Percentiles rank a stretch among this genome's conserved stretches.
These are phyloP conservation scores for Pichia cabralensis DNA, from an alignment of 805 yeast genomes.

Conservation along the genomic window DNA sequence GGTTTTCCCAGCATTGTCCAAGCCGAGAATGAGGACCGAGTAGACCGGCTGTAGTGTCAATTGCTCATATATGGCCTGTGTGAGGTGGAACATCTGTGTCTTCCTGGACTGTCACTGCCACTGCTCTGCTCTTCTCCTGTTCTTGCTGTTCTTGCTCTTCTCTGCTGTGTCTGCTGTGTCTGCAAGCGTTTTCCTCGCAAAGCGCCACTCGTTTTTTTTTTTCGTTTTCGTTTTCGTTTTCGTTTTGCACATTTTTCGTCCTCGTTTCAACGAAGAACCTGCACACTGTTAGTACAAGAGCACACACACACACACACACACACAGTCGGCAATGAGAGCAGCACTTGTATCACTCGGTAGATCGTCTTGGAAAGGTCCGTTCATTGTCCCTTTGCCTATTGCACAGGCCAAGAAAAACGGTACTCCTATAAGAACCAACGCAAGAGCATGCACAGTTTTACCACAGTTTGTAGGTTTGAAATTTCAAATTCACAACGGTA, in stretches of 20 bases:
- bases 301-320: too few relatives aligned
- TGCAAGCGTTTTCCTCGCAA: too few relatives aligned
- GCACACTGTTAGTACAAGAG: too few relatives aligned
- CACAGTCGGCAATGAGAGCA: conserved; percentile 32
- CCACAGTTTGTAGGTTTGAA: conserved; percentile 94
- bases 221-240: too few relatives aligned
- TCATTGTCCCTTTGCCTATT: conserved; percentile 89
- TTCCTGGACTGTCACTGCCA: too few relatives aligned
- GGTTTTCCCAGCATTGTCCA: conserved; percentile 95
- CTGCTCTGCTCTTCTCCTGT: too few relatives aligned
- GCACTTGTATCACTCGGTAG: conserved; percentile 34
- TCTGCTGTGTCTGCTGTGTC: too few relatives aligned
- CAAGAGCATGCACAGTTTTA: conserved; percentile 85
- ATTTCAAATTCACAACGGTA: conserved; percentile 94
- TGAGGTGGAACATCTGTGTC: conserved; percentile 61
- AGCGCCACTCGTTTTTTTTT: too few relatives aligned
- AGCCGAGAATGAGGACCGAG: conserved; percentile 72
- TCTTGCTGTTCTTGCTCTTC: too few relatives aligned
- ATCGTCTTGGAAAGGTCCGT: conserved; percentile 73
- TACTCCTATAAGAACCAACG: conserved; percentile 90
- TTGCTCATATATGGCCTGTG: conserved; percentile 47
- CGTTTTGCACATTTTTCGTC: too few relatives aligned
- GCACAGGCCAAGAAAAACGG: conserved; percentile 72
- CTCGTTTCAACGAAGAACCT: too few relatives aligned
- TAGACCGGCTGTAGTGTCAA: conserved; percentile 59